Percentiles rank a stretch among this genome's conserved stretches.
Conservation (phyloP, 305 asterid species). For the Euphrasia arctica region DNA sequence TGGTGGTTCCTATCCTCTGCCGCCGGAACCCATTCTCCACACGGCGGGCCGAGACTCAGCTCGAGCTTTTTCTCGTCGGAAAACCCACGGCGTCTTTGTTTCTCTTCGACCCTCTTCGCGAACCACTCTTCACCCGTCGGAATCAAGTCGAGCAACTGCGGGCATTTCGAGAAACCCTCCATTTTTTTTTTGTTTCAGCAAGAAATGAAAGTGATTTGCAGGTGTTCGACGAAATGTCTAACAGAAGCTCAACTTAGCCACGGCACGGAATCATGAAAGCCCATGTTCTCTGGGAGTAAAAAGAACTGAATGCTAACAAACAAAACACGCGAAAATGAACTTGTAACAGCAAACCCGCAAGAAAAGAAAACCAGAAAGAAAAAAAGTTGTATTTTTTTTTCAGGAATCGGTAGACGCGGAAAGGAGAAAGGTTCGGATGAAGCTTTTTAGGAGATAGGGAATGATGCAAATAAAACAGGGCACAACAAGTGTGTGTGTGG, state of each 20-base stretch:
- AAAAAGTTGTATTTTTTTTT: too few species aligned
- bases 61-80: slow-evolving; percentile 73
- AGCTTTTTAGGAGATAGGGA: slow-evolving; percentile 18
- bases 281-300: neutral
- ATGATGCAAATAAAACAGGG: slow-evolving; percentile 22
- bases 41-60: slow-evolving; percentile 84
- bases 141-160: slow-evolving; percentile 62
- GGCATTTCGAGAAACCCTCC: slow-evolving; percentile 58
- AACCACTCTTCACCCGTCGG: slow-evolving; percentile 36
- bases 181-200: slow-evolving; percentile 22
- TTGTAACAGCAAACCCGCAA: slow-evolving; percentile 5
- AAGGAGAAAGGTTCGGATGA: neutral
- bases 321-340: slow-evolving; percentile 1
- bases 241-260: neutral
- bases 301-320: neutral
- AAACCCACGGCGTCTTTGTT: slow-evolving; percentile 19
- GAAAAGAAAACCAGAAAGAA: neutral
- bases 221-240: neutral
- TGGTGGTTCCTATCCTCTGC: slow-evolving; percentile 4
- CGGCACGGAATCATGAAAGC: neutral
- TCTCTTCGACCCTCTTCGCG: slow-evolving; percentile 31
- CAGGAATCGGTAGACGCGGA: neutral
- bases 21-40: slow-evolving; percentile 41
- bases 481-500: slow-evolving; percentile 26
- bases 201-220: neutral